Base-by-base conservation (phyloP, 2,329 filamentous ascomycete species). In the Trichoderma aggressivum region DNA sequence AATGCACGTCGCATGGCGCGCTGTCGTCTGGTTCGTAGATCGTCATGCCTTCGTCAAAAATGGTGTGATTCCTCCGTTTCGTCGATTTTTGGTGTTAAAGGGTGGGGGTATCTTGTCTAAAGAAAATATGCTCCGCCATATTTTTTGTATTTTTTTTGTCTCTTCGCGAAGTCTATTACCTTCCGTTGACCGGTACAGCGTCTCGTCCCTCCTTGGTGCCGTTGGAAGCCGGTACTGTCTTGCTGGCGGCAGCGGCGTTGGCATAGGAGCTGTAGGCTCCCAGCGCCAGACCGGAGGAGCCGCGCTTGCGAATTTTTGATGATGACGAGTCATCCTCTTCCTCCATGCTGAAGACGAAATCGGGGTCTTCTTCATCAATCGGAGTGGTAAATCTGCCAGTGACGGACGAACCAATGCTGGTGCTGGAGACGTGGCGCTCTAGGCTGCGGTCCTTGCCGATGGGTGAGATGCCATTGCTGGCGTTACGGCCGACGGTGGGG, bases 291-390 rank as follows among this genome's bases (percentile, higher is more conserved):
- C 83, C 83, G 6, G 83, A 84, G 3, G 86, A 86, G 2, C 79
- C 81, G 70, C 86, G 84, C 79, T 87, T 88, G 65, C 84, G 80
- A 11, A 83, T 81, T 55, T 83, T 81, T 70, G 81, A 80, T 21
- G 79, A 80, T 47, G 85, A 81, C 26, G 85, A 81, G 36, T 89
- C 87, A 26, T 87, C 86, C 30, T 88, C 87, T 70, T 89, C 87
- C 74, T 91, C 89, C 88, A 91, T 90, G 76, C 83, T 87, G 77
- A 91, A 91, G 16, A 91, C 86, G 74, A 90, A 90, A 30, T 88
- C 86, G 5, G 87, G 83, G 70, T 90, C 88, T 75, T 91, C 89
- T 76, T 90, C 89, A 72, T 90, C 88, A 73, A 91, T 90, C 3
- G 88, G 88, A 1, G 88, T 90, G 2, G 88, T 88, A 77, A 89